phyloP scores from a whole-genome alignment of 148 eudicot genomes.

The Vaccinium vitisidaea region DNA sequence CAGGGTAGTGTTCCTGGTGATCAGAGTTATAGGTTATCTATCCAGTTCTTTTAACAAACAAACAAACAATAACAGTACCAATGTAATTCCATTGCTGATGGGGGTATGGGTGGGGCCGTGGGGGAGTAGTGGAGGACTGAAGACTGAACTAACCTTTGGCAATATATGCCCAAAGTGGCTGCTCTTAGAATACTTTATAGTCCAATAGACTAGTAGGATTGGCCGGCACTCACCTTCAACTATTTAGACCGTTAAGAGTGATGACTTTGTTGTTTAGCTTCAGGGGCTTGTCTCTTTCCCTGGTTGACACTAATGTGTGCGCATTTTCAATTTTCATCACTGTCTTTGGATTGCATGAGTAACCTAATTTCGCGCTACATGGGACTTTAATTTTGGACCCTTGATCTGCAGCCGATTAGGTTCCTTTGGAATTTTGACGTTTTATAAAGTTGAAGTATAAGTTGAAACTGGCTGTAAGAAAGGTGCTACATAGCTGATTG shows the following conservation, averaged over 20 bases:
- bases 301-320: background rate
- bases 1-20: background rate
- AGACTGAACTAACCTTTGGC: background rate
- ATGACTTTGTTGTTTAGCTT: conserved; percentile 1
- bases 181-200: background rate
- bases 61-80: background rate
- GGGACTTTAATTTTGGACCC: background rate
- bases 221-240: background rate
- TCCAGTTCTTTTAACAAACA: background rate
- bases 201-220: background rate
- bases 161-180: background rate
- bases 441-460: background rate
- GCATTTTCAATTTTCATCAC: background rate
- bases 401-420: background rate
- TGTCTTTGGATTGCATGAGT: background rate
- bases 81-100: background rate
- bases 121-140: background rate
- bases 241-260: background rate
- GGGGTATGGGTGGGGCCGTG: background rate
- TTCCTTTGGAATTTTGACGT: background rate
- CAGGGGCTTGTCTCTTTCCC: background rate
- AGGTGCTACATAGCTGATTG: background rate
- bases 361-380: background rate
- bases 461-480: background rate
- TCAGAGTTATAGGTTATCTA: background rate